A percentile compares a stretch with the other conserved stretches of the same genome.
Conservation (phyloP, 129 eudicot species). For the Lonicera japonica region DNA sequence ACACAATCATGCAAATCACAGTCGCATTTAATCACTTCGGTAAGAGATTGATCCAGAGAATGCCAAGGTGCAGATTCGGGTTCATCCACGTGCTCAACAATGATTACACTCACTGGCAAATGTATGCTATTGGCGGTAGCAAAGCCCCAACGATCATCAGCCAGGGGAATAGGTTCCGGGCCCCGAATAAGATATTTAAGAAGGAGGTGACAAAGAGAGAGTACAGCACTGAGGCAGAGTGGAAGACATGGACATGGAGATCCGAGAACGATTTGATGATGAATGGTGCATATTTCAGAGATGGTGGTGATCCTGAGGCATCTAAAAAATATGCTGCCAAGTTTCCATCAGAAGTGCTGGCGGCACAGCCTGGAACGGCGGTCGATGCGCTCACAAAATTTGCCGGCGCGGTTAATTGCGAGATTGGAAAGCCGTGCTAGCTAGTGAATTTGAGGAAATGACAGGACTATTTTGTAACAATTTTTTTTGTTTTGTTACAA, state of each 20-base stretch:
- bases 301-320: slow-evolving; percentile 37
- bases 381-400: slow-evolving; percentile 23
- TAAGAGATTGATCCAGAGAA: slow-evolving; percentile 34
- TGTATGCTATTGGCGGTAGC: slow-evolving; percentile 47
- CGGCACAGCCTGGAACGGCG: slow-evolving; percentile 10
- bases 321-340: not conserved
- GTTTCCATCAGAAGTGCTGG: too few relatives aligned
- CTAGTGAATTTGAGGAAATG: too few relatives aligned
- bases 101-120: slow-evolving; percentile 41
- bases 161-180: slow-evolving; percentile 46
- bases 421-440: slow-evolving; percentile 25
- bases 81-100: slow-evolving; percentile 43
- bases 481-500: too few relatives aligned
- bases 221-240: slow-evolving; percentile 21
- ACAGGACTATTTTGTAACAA: too few relatives aligned
- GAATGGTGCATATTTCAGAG: slow-evolving; percentile 37
- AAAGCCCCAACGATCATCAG: slow-evolving; percentile 42
- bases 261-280: slow-evolving; percentile 40
- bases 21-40: slow-evolving; percentile 55
- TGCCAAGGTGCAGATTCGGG: slow-evolving; percentile 39
- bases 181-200: slow-evolving; percentile 19
- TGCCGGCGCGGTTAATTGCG: slow-evolving; percentile 29
- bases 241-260: slow-evolving; percentile 53
- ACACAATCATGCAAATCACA: slow-evolving; percentile 34
- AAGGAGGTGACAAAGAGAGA: slow-evolving; percentile 39